These are phyloP conservation scores for Macroventuria anomochaeta DNA, from an alignment of 2,329 filamentous ascomycete species.

Conservation along the genomic window DNA sequence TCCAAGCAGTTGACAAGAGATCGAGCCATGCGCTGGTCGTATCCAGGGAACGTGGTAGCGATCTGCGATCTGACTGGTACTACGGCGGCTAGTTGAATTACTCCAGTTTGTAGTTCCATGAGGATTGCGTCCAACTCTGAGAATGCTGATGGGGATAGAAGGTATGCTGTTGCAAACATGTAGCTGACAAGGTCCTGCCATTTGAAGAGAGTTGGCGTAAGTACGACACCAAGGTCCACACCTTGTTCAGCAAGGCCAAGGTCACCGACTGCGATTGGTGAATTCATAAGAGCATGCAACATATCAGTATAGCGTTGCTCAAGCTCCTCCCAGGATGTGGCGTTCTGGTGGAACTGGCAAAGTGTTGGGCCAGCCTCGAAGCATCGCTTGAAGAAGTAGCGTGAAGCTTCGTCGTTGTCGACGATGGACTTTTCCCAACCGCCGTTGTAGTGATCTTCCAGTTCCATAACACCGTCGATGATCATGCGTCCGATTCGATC, in stretches of 20 bases:
- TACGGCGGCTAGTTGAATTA: conserved; percentile 1
- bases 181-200: conserved; percentile 18
- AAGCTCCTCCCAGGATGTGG: conserved; percentile 19
- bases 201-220: conserved; percentile 16
- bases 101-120: conserved; percentile 14
- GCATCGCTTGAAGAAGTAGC: conserved; percentile 62
- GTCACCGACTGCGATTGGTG: conserved; percentile 9
- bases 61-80: conserved; percentile 8
- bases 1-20: conserved; percentile 23
- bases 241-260: neutral
- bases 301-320: conserved; percentile 21
- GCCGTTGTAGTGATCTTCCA: conserved; percentile 56
- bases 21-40: conserved; percentile 14
- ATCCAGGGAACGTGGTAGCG: neutral
- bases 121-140: conserved; percentile 7
- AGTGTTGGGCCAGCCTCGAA: conserved; percentile 53
- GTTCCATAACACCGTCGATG: conserved; percentile 52
- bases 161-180: conserved; percentile 10
- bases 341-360: conserved; percentile 26
- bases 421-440: conserved; percentile 45
- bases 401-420: conserved; percentile 63
- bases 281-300: conserved; percentile 12
- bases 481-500: conserved; percentile 52
- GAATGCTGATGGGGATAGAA: neutral
- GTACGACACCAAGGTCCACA: neutral